Evolutionary conservation across 768 basidiomycete genomes (phyloP).

Genomic region (Macrocybe gigantea): DNA sequence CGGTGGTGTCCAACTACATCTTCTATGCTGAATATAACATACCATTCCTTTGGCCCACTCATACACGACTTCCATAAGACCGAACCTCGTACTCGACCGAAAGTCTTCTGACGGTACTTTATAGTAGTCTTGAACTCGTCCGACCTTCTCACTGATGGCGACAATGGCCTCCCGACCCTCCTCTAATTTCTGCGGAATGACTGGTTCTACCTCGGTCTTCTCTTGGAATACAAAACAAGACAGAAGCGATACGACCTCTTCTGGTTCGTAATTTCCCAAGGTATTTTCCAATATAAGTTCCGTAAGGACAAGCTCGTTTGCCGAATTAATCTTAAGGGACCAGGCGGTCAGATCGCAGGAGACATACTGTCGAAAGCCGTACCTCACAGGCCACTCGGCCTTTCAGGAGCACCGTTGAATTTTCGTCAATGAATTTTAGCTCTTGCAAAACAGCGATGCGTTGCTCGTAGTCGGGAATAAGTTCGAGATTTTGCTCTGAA

Average conservation of each 20-base stretch:
- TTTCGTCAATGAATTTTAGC: constrained; percentile 91
- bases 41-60: constrained; percentile 99
- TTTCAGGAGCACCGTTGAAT: constrained; percentile 92
- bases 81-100: constrained; percentile 77
- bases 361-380: constrained; percentile 8
- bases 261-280: constrained; percentile 83
- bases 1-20: background rate
- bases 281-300: constrained; percentile 97
- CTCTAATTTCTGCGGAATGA: constrained; percentile 72
- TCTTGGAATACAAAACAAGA: constrained; percentile 99
- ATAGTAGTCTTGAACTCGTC: constrained; percentile 71
- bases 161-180: constrained; percentile 76
- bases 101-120: constrained; percentile 79
- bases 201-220: constrained; percentile 88
- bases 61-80: constrained; percentile 93
- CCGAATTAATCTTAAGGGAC: constrained; percentile 82
- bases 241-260: constrained; percentile 93
- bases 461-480: constrained; percentile 96
- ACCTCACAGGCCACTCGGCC: constrained; percentile 99
- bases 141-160: constrained; percentile 73
- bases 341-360: constrained; percentile 1
- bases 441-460: constrained; percentile 86
- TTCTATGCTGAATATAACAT: constrained; percentile 14
- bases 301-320: constrained; percentile 93
- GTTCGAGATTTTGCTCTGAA: constrained; percentile 94